Base-by-base conservation (phyloP, 2,329 filamentous ascomycete genomes). In the Epichloe brachyelytri region DNA sequence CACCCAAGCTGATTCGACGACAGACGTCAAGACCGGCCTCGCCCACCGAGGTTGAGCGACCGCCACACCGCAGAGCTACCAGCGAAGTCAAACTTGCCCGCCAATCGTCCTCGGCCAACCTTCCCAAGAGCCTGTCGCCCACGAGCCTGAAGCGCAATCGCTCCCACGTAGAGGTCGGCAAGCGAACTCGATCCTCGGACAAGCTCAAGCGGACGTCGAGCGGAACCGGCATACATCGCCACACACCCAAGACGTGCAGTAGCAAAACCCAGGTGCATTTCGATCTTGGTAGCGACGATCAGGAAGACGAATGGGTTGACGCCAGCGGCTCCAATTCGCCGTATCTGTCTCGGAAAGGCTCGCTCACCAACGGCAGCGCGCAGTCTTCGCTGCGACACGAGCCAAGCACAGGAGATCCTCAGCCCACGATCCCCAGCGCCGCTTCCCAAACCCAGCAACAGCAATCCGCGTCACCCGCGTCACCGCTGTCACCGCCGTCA, bases 241-340 rank as follows among this genome's bases (percentile, higher is more conserved):
- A 72, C 57, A 60, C 68, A 55, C 71, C 68, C 47, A 64, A 65
- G 38, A 50, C 63, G 33, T 56, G 57, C 57, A 78, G 75, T 59
- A 64, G 57, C 57, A 78, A 76, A 60, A 64, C 65, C 26, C 75
- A 77, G 55, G 80, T 83, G 34, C 80, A 82, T 60, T 84, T 84
- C 58, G 79, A 82, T 58, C 71, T 84, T 50, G 80, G 80, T 49
- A 74, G 69, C 57, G 68, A 70, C 56, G 71, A 68, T 43, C 65
- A 63, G 10, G 65, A 65, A 41, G 78, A 80, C 71, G 80, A 80
- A 68, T 84, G 81, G 81, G 78, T 83, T 41, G 81, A 85, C 65
- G 79, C 80, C 53, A 83, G 79, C 64, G 74, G 72, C 45, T 81
- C 78, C 51, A 80, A 79, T 48, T 82, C 79, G 11, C 80, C 80